Evolutionary conservation across 2,329 filamentous ascomycete species (phyloP), one percentile per base, ranked within the genome.

Genomic region (Fusarium sp.): DNA sequence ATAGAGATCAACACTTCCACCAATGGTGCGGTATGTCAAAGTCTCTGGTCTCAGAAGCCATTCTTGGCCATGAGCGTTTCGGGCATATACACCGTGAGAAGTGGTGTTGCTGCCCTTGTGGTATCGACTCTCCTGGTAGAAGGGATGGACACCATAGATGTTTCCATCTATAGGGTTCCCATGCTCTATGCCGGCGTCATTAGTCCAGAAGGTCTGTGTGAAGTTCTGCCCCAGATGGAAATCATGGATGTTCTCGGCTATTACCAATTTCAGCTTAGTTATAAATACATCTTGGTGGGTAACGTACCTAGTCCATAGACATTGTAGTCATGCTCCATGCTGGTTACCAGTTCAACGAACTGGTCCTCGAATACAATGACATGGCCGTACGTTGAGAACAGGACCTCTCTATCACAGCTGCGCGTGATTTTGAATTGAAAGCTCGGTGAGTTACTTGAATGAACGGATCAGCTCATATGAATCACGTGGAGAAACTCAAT

Each of bases 211-310:
- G 5, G 55, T 58, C 14, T 58, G 55, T 3, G 41, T 58, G 15
- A 58, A 58, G 19, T 58, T 58, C 4, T 58, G 55, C 5, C 55
- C 55, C 6, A 58, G 41, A 15, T 48, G 41, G 16, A 58, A 58
- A 21, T 58, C 55, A 49, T 58, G 55, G 3, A 58, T 58, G 39
- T 58, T 58, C 41, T 58, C 55, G 11, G 55, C 55, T 58, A 14
- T 25, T 9, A 35, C 35, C 16, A 10, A 35, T 11, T 10, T 58
- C 18, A 58, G 41, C 31, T 23, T 9, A 3, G 10, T 33, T 23
- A 10, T 12, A 6, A 0, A 7, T 25, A 10, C 5, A 18, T 11
- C 11, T 29, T 12, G 23, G 1, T 3, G 9, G 1, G 5, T 4
- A 8, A 3, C n/a, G 5, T 49, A 29, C 55, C 55, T 10, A 58